Base-by-base conservation (phyloP, 78 protist species). In the Pigoraptor vietnamica region DNA sequence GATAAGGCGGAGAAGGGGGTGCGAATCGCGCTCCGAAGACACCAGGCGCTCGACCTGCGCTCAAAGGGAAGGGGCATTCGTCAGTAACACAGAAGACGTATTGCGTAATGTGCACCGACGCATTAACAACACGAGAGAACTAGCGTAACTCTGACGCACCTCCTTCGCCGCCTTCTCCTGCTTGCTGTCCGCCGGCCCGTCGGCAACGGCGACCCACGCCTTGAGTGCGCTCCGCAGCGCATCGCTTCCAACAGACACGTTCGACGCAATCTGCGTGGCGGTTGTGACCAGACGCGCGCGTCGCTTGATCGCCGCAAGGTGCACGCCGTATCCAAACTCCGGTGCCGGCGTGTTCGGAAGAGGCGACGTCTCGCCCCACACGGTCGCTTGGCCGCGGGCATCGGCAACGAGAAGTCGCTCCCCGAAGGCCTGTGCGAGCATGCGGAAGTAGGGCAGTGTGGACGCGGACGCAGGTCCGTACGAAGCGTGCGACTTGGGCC, bases 271-370 rank as follows among this genome's bases (percentile, higher is more conserved):
- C 67, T 48, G 67, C 67, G 67, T 48, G 29, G 67, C 67, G 29
- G 67, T 48, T 21, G 6, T 81, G 2, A 35, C 87, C n/a, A 90
- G 32, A 2, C 23, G 14, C 1, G 34, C 39, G 81, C 92, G 92
- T 0, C 40, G 34, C 88, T 90, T 82, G 37, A 90, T 48, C 23
- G 24, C n/a, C 32, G 92, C 92, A 1, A 79, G 39, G 34, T 90
- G 81, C 35, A 90, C 87, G 0, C 92, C 92, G 35, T 39, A 90
- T 0, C 88, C 39, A 14, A 37, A 81, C 39, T 90, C 92, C 29
- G 81, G 67, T 14, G 67, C 14, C 67, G 67, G 67, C 67, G 67
- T 48, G 67, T 48, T 48, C 67, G 67, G 67, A 6, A 48, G 67
- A 21, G 67, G 67, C 67, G 67, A 48, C 67, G 67, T 21, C 14